Conservation (phyloP, 306 rosid species). For the Dalbergia oliveri region DNA sequence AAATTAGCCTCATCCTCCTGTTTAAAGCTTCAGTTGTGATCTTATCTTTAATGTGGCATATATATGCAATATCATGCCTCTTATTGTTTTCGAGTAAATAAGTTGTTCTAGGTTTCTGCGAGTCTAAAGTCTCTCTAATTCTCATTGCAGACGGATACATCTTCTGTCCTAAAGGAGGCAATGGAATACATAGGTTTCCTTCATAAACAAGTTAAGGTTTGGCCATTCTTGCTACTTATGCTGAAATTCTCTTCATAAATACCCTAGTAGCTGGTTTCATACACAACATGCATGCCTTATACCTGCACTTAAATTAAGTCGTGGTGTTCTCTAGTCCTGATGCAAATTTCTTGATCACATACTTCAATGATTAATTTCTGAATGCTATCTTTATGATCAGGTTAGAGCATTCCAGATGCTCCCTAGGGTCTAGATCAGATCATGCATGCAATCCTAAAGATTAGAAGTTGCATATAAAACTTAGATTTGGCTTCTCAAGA, state of each 20-base stretch:
- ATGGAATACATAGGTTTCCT: slow-evolving; percentile 94
- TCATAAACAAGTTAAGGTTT: slow-evolving; percentile 97
- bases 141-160: slow-evolving; percentile 92
- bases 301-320: slow-evolving; percentile 11
- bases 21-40: slow-evolving; percentile 11
- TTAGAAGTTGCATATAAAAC: not conserved
- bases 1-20: slow-evolving; percentile 11
- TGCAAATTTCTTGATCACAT: slow-evolving; percentile 31
- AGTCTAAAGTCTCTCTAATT: slow-evolving; percentile 40
- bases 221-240: slow-evolving; percentile 52
- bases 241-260: slow-evolving; percentile 20
- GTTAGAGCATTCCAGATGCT: not conserved
- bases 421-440: not conserved
- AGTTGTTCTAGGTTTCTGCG: slow-evolving; percentile 14
- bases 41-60: not conserved
- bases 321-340: not conserved
- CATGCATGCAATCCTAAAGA: not conserved
- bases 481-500: too few species aligned
- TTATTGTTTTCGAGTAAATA: slow-evolving; percentile 20
- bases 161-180: slow-evolving; percentile 92
- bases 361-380: not conserved
- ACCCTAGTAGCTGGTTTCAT: slow-evolving; percentile 31
- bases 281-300: slow-evolving; percentile 9
- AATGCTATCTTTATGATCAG: not conserved
- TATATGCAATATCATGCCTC: not conserved